Conservation (phyloP, 805 yeast species). For the Cyberlindnera japonica region DNA sequence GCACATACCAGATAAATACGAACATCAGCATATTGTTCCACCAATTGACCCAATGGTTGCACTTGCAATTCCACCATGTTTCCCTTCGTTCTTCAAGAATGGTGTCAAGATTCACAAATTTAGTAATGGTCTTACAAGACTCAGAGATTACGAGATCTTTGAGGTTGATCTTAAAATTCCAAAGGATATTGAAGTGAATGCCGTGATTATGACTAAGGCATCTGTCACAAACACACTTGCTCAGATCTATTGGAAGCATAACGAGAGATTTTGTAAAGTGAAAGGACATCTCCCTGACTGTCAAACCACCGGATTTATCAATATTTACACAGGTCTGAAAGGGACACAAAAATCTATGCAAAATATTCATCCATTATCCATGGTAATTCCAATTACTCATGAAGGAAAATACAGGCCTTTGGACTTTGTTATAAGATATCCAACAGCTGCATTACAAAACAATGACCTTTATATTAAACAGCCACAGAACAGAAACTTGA, state of each 20-base stretch:
- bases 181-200: slow-evolving; percentile 60
- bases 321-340: slow-evolving; percentile 66
- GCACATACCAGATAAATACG: slow-evolving; percentile 77
- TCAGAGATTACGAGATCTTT: slow-evolving; percentile 71
- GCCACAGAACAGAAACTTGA: slow-evolving; percentile 72
- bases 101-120: slow-evolving; percentile 59
- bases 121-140: slow-evolving; percentile 70
- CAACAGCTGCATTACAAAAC: slow-evolving; percentile 62
- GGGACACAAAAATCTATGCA: slow-evolving; percentile 55
- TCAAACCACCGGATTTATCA: slow-evolving; percentile 66
- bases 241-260: slow-evolving; percentile 73
- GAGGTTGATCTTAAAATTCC: slow-evolving; percentile 79
- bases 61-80: slow-evolving; percentile 78
- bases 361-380: slow-evolving; percentile 62
- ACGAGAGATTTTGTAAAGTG: slow-evolving; percentile 63
- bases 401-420: slow-evolving; percentile 58
- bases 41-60: slow-evolving; percentile 77
- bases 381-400: slow-evolving; percentile 74
- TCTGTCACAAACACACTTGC: slow-evolving; percentile 53
- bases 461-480: slow-evolving; percentile 79
- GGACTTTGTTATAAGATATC: slow-evolving; percentile 68
- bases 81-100: slow-evolving; percentile 70
- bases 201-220: slow-evolving; percentile 48
- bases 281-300: slow-evolving; percentile 77
- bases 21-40: slow-evolving; percentile 83